Evolutionary conservation across 2,329 filamentous ascomycete genomes (phyloP), one percentile per base, ranked within the genome.

Genomic region (Clarireedia monteithiana): DNA sequence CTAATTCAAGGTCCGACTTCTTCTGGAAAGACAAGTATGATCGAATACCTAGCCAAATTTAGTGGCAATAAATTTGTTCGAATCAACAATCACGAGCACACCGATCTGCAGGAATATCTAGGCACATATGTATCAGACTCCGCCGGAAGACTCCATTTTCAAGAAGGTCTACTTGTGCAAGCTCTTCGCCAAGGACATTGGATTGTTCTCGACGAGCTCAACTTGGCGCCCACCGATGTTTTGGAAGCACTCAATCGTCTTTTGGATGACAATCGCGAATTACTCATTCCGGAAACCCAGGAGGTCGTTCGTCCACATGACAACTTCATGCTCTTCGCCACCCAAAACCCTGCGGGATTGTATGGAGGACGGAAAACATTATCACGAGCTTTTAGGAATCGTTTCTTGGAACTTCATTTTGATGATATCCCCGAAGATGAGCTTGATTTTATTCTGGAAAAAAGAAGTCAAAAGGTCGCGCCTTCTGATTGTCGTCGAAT

Each of bases 51-150:
- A 39, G 92, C 95, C n/a, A 94, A 95, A 67, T 87, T 89, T 55
- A 97, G 91, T 30, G 94, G 95, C 3, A 96, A 99, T 69, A 94
- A 89, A 67, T 99, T 97, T 68, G 91, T 99, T 45, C 84, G 94
- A 58, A 99, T 99, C 76, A 99, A 99, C 74, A 99, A 99, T 64
- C 94, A 99, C 71, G 95, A 99, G 68, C 94, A 99, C 67, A 99
- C 94, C 0, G 94, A 99, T 70, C 76, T 99, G 39, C 94, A 99
- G 71, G 95, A 99, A 69, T 99, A 99, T 66, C 75, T 99, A 5
- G 94, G 94, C 17, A 95, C 91, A 0, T 99, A 99, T 64, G 77
- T 96, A 1, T 96, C 94, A 2, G 88, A 86, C 24, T 73, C 84
- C 0, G 88, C 95, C 67, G 95, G 95, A 5, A 89, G 88, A 59